Evolutionary conservation across 208 protist species (phyloP), one percentile per base, ranked within the genome.

Genomic region (Willaertia magna): DNA sequence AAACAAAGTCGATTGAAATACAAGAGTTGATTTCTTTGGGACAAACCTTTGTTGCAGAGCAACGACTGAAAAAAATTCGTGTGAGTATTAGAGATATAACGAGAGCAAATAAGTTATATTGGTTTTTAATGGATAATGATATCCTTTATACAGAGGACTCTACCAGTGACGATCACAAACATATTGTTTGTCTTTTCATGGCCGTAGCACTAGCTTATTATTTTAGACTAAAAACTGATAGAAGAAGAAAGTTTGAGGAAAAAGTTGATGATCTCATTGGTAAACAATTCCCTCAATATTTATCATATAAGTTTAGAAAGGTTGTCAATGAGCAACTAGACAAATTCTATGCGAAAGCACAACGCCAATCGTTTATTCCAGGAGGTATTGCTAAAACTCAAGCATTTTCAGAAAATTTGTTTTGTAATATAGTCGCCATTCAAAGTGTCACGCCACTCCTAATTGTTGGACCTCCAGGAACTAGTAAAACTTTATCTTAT

Each of bases 391-490:
- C 90, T 14, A 30, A 79, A n/a, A 92, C 89, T n/a, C n/a, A 90
- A 44, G 83, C 86, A 55, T 76, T 92, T 0, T 39, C 84, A 84
- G 81, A 92, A 22, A 92, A 92, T 74, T 52, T 92, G 7, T 92
- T 91, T 22, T 43, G 26, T n/a, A 85, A 39, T 11, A 44, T 91
- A 16, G 44, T 92, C 26, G 88, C 87, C 30, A 87, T 88, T 22
- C 84, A 89, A 43, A 34, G 22, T 11, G 12, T 22, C 1, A n/a
- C n/a, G n/a, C 87, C 89, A 2, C 47, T 92, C 22, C 42, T 91
- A 16, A 92, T 92, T 74, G n/a, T 85, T 52, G 90, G 90, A 46
- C 90, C 88, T 30, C 90, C 90, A 40, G 90, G 76, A 52, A 52
- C 42, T 42, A 40, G 22, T 7, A 82, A 82, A 20, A 82, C 76